Base-by-base conservation (phyloP, 2,329 filamentous ascomycete genomes). In the Colletotrichum nymphaeae region DNA sequence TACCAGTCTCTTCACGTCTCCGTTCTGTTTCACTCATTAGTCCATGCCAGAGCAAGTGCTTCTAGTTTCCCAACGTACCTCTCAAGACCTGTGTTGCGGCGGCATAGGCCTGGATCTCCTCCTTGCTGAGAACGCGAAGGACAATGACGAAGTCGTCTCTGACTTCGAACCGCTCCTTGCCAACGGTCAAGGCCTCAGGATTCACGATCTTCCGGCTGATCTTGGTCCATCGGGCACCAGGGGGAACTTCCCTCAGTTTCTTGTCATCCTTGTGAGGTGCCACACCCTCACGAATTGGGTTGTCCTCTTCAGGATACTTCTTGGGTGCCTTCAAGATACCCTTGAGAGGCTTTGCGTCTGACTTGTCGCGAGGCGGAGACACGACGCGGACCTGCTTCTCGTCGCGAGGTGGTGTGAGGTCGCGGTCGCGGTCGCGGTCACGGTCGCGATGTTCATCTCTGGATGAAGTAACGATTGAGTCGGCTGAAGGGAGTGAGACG, bases 91-190 rank as follows among this genome's bases (percentile, higher is more conserved):
- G 91, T 11, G 96, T 98, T 62, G 93, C 93, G 75, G 92, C 89
- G 14, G 95, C 95, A 80, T 97, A 95, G 42, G 91, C 92, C 82
- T 97, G 93, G 69, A 98, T 97, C 79, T 98, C 95, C 77, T 97
- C 94, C 82, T 93, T 94, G 60, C 91, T 94, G 80, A 98, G 82
- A 8, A 98, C 96, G 69, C 95, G 89, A 69, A 98, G 87, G 2
- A 98, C 95, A 81, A 98, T 98, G 72, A 98, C 95, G 81, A 95
- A 97, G 79, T 98, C 95, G 73, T 95, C 90, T n/a, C 95, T 90
- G 78, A 97, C 94, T 83, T 98, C 96, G 77, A 93, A 98, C 35
- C 96, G 89, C 84, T 98, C 95, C 78, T 97, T 94, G n/a, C 94
- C 93, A 74, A 94, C 89, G 71, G 94, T 93, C 59, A 98, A 85